Evolutionary conservation across 2,329 filamentous ascomycete genomes (phyloP), one percentile per base, ranked within the genome.

Genomic region (Sphaerostilbella broomeana): DNA sequence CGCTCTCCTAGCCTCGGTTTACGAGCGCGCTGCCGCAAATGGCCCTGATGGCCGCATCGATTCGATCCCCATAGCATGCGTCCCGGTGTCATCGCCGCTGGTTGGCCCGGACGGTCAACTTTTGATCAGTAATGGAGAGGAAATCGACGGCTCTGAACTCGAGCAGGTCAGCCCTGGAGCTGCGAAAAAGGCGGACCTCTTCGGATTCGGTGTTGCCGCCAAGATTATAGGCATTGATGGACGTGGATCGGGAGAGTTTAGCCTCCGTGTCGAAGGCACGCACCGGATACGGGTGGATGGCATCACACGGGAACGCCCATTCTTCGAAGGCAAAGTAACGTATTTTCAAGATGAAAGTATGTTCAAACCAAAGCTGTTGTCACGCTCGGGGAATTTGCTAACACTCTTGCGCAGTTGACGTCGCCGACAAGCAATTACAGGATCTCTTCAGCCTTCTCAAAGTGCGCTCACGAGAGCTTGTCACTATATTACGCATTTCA

Each of bases 231-330:
- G 82, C 36, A 80, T 90, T 32, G 84, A 90, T 59, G 84, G 85
- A 19, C 75, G 79, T 40, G 79, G 79, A 32, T 79, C 79, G 9
- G 77, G 80, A 20, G 84, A 95, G 56, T 81, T 95, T 54, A 81
- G 81, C 42, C 64, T 98, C 37, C 73, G 95, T 5, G 87, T 98
- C 2, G 88, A 97, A 60, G 92, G 92, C 12, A 72, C 86, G 13
- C 74, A 81, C 47, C 76, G 92, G 27, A 81, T 95, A 47, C 76
- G 77, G 46, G 65, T 95, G 24, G 82, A 87, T 36, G 48, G 39
- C 35, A 55, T 65, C 11, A 73, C 77, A 25, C 81, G 86, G 57
- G 86, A 94, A 48, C 75, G 81, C 38, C 86, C 88, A 2, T 94
- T 85, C 58, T 88, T 95, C 50, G 88, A 95, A 64, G 89, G 80